Conservation (phyloP, 2,329 filamentous ascomycete genomes). For the Colletotrichum plurivorum region DNA sequence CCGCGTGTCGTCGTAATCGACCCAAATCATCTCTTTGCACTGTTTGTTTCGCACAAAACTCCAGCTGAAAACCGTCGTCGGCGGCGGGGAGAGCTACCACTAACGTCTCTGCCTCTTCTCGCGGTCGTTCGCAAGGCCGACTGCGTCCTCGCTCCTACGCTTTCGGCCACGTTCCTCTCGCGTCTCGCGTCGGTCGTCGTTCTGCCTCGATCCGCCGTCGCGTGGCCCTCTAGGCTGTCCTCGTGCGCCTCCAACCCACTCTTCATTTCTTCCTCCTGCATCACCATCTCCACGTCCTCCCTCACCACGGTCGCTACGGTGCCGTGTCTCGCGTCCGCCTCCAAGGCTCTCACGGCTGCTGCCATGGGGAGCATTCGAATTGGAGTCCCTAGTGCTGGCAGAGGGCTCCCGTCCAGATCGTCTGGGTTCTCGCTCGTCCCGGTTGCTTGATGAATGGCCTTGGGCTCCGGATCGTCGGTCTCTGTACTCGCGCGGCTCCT, state of each 20-base stretch:
- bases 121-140: conserved; percentile 57
- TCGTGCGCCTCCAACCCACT: conserved; percentile 39
- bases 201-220: conserved; percentile 46
- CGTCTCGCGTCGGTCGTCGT: conserved; percentile 49
- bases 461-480: conserved; percentile 56
- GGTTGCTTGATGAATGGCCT: conserved; percentile 42
- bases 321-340: conserved; percentile 41
- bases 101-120: conserved; percentile 70
- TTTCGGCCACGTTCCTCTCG: conserved; percentile 58
- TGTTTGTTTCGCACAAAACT: conserved; percentile 10
- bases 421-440: conserved; percentile 47
- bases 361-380: conserved; percentile 42
- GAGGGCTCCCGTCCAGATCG: conserved; percentile 40
- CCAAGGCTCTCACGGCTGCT: conserved; percentile 40
- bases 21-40: conserved; percentile 8
- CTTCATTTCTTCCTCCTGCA: conserved; percentile 47
- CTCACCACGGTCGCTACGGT: conserved; percentile 49
- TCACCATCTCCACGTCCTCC: conserved; percentile 33
- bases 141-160: conserved; percentile 65
- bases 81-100: conserved; percentile 31
- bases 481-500: conserved; percentile 61
- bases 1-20: conserved; percentile 32
- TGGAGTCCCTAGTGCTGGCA: conserved; percentile 32
- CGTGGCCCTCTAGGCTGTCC: conserved; percentile 46
- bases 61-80: conserved; percentile 16